Conservation (phyloP, 768 basidiomycete species). For the Pisolithus sp. region DNA sequence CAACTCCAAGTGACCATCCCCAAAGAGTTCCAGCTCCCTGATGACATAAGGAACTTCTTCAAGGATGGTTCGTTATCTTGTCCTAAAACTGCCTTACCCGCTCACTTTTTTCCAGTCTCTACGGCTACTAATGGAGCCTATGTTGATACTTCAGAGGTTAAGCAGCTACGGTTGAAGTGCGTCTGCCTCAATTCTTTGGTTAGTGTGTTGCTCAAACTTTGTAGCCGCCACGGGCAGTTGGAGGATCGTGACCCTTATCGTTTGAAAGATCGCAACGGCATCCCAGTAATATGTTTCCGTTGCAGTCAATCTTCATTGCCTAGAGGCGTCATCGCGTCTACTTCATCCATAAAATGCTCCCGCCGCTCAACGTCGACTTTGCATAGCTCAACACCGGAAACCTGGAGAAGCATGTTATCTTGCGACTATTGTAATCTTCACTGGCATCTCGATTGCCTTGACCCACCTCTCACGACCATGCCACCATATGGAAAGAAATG, state of each 20-base stretch:
- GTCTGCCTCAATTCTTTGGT: conserved; percentile 24
- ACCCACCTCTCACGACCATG: conserved; percentile 82
- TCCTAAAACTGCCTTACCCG: conserved; percentile 7
- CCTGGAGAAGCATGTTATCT: conserved; percentile 74
- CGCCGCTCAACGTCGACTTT: conserved; percentile 40
- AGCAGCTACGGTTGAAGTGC: conserved; percentile 77
- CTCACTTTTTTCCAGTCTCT: conserved; percentile 47
- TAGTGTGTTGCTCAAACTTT: conserved; percentile 2
- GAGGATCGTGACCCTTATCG: conserved; percentile 90
- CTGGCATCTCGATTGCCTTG: conserved; percentile 96
- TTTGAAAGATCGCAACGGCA: conserved; percentile 77
- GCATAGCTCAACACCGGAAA: conserved; percentile 39
- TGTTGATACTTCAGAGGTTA: conserved; percentile 70
- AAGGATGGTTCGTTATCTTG: conserved; percentile 63
- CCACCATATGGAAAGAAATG: conserved; percentile 88
- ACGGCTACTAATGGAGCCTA: conserved; percentile 78
- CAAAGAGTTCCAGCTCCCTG: conserved; percentile 78
- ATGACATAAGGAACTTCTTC: conserved; percentile 77
- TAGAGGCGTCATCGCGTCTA: conserved; percentile 41
- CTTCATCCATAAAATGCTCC: conserved; percentile 48
- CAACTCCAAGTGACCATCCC: conserved; percentile 66
- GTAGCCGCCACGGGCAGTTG: conserved; percentile 76
- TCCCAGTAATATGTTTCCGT: conserved; percentile 82
- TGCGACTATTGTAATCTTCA: conserved; percentile 94
- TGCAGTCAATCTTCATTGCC: conserved; percentile 81